A percentile compares a stretch with the other conserved stretches of the same genome.
phyloP scores from a whole-genome alignment of 768 basidiomycete genomes.

The Suillus discolor region DNA sequence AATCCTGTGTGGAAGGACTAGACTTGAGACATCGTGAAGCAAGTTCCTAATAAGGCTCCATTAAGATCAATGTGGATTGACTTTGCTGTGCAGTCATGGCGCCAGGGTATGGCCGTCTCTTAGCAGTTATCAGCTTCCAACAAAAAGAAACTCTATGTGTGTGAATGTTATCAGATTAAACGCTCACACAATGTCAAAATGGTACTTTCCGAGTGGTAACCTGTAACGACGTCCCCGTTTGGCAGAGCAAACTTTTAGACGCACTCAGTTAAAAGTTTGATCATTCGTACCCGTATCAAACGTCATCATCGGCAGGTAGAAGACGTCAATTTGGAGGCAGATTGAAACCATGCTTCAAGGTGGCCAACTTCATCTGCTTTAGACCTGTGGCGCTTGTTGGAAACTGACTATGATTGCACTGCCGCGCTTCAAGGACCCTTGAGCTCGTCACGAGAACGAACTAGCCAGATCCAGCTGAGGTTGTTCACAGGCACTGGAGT shows the following conservation, averaged over 20 bases:
- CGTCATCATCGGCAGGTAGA: neutral
- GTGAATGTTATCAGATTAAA: slow-evolving; percentile 3
- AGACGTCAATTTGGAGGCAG: neutral
- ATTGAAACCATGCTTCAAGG: neutral
- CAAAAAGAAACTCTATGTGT: neutral
- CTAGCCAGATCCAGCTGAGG: slow-evolving; percentile 14
- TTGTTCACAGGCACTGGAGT: slow-evolving; percentile 25
- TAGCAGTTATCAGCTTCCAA: neutral
- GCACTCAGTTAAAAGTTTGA: neutral
- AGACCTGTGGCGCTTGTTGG: slow-evolving; percentile 10
- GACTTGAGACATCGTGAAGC: neutral
- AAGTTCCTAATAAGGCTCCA: neutral
- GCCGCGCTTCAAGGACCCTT: slow-evolving; percentile 13
- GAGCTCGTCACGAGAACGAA: slow-evolving; percentile 4
- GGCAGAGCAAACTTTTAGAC: neutral
- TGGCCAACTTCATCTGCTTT: neutral
- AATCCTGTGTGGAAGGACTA: neutral
- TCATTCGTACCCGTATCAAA: neutral
- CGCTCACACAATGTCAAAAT: neutral
- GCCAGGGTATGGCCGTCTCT: neutral
- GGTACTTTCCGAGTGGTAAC: slow-evolving; percentile 2
- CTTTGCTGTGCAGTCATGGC: neutral
- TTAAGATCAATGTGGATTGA: neutral
- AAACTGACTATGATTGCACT: slow-evolving; percentile 4
- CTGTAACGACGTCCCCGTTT: neutral